phyloP scores from a whole-genome alignment of 495 filamentous ascomycete genomes.

The Penicillium robsamsonii region DNA sequence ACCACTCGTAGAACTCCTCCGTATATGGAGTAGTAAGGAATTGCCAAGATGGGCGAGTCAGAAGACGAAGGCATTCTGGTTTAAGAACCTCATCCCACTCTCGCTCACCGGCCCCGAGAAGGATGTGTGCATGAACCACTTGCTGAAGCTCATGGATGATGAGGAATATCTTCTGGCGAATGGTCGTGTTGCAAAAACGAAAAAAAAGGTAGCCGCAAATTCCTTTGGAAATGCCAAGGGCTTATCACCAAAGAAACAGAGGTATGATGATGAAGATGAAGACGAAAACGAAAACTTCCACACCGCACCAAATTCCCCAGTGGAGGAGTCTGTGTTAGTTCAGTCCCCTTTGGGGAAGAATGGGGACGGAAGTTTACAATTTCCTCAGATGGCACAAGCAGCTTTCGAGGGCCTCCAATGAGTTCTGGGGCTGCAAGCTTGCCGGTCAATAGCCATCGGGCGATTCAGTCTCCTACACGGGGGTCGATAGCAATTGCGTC shows the following conservation, averaged over 20 bases:
- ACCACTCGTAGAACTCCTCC: not conserved
- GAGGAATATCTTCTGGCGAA: conserved; percentile 27
- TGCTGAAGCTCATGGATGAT: conserved; percentile 29
- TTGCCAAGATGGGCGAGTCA: not conserved
- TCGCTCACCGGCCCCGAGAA: conserved; percentile 9
- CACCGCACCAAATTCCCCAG: conserved; percentile 42
- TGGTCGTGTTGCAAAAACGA: conserved; percentile 12
- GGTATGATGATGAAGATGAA: conserved; percentile 23
- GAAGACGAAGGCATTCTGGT: not conserved
- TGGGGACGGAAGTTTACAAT: not conserved
- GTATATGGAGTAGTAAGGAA: not conserved
- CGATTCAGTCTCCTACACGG: not conserved
- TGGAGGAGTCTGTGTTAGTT: conserved; percentile 11
- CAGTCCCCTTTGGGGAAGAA: not conserved
- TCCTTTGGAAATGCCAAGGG: not conserved
- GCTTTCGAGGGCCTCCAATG: not conserved
- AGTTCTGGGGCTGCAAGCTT: not conserved
- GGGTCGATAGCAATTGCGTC: not conserved
- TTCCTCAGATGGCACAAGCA: not conserved
- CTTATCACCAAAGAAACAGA: conserved; percentile 26
- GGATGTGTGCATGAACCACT: conserved; percentile 25
- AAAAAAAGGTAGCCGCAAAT: conserved; percentile 6
- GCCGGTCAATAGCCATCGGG: not conserved
- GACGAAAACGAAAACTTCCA: conserved; percentile 37
- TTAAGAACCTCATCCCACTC: not conserved